Base-by-base conservation (phyloP, 2,329 filamentous ascomycete species). In the Rhinocladiella similis region DNA sequence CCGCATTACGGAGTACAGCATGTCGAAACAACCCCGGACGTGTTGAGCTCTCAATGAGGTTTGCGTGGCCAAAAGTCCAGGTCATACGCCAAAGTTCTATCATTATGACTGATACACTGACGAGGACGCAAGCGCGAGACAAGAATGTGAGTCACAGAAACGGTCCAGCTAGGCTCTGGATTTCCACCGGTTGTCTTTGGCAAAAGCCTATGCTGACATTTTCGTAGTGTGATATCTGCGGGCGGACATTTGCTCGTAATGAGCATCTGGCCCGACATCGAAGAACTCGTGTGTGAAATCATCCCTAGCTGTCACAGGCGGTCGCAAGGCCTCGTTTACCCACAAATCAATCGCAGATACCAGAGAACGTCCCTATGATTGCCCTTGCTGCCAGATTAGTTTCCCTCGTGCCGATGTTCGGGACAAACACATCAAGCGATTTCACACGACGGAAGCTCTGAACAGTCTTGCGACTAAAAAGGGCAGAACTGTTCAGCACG, bases 351-450 rank as follows among this genome's bases (percentile, higher is more conserved):
- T 50, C 9, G 3, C 27, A 52, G 50, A 52, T 22, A 52, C 50
- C 2, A 45, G 22, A 38, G 50, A 52, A n/a, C 43, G 20, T 16
- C 50, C 50, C 2, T 52, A 19, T 46, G 12, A 45, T 14, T 52
- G 50, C 20, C 13, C 50, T 18, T 19, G 3, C 7, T 52, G 50
- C 39, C 20, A 46, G 9, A 29, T 7, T 19, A 18, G 12, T 3
- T 29, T 52, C 25, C 19, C 50, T 19, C 50, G 50, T n/a, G 12
- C 9, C 13, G 50, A 52, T 36, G 50, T 52, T 20, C 10, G 12
- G 20, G 50, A 52, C 3, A 52, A 52, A 27, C 50, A 52, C 19
- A 50, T 52, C 20, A 52, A 36, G 22, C 33, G 12, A 25, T 35
- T 33, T 7, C 50, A 52, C 13, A 25, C 22, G 4, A 25, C 22